Evolutionary conservation across 2,329 filamentous ascomycete genomes (phyloP), one percentile per base, ranked within the genome.

Genomic region (Cladosporium sp.): DNA sequence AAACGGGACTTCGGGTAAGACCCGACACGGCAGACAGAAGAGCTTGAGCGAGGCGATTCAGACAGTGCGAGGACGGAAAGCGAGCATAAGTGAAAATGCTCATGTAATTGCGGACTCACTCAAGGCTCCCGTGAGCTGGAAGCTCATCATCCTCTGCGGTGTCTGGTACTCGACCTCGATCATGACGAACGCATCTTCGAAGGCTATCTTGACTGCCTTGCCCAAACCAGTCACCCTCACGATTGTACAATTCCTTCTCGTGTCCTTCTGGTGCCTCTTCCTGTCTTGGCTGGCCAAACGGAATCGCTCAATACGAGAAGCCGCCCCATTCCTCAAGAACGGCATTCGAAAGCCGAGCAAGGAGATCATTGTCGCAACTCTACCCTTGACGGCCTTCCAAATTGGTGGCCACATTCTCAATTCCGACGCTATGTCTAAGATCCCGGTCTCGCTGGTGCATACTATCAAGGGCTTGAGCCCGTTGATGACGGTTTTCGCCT

Each of bases 391-490:
- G 1, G 79, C 86, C 28, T 98, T 98, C 70, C 91, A 96, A 70
- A 88, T 98, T 48, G 86, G 86, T 34, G 93, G 93, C 4, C 93
- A 98, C 70, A 86, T 98, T 38, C 77, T 97, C 42, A 95, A 89
- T 69, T 95, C 92, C 5, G 93, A 90, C 59, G 92, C 93, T 28
- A 98, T 92, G 32, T 86, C 89, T 46, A 88, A 90, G 68, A 97
- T 98, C 51, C 92, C 93, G 0, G 93, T 98, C 1, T 97, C 93
- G 6, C 80, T 98, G 34, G 93, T 98, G 3, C 93, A 98, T 71
- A 98, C 93, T 1, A 97, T 98, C 73, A 98, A 98, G 74, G 93
- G 93, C 7, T 82, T 98, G 22, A 97, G 92, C 2, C 93, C 93
- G 3, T 77, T 98, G 7, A 95, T 98, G 69, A 98, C 93, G 0